phyloP scores from a whole-genome alignment of 1,284 basidiomycete genomes.

The Cryptococcus sp. region DNA sequence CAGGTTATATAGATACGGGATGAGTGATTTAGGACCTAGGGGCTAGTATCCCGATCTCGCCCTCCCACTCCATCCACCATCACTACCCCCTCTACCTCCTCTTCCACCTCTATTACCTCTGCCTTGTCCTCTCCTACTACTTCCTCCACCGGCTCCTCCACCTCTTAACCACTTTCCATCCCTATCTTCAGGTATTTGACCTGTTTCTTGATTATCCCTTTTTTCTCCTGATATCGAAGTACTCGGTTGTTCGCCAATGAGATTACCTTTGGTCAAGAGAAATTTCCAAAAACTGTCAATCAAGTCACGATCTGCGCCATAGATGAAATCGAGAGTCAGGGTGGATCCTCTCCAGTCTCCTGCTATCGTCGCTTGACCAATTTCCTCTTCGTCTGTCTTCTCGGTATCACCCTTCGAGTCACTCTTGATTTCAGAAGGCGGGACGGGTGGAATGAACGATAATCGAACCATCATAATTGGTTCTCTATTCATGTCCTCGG shows the following conservation, averaged over 20 bases:
- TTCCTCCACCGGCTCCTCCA: not conserved
- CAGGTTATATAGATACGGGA: no score
- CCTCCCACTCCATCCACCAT: not conserved
- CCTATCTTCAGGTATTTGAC: not conserved
- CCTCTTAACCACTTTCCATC: not conserved
- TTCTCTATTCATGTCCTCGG: not conserved
- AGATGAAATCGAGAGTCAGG: constrained; percentile 60
- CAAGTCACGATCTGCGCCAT: constrained; percentile 57
- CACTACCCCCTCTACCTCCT: not conserved
- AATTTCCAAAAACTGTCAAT: constrained; percentile 69
- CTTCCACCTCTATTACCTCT: constrained; percentile 1
- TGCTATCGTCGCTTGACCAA: not conserved
- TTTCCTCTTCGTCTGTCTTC: not conserved
- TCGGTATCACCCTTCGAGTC: not conserved
- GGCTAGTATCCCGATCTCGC: not conserved
- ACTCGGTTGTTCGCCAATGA: constrained; percentile 10
- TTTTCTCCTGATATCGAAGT: not conserved
- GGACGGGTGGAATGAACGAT: not conserved
- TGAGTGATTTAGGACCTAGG: no score
- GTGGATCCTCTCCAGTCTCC: constrained; percentile 1
- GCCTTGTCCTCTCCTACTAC: constrained; percentile 2
- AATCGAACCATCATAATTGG: not conserved
- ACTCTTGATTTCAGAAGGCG: not conserved
- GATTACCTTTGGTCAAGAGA: constrained; percentile 49
- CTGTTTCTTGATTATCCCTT: not conserved